Evolutionary conservation across 805 yeast genomes (phyloP).

Genomic region (Ogataea glucozyma): DNA sequence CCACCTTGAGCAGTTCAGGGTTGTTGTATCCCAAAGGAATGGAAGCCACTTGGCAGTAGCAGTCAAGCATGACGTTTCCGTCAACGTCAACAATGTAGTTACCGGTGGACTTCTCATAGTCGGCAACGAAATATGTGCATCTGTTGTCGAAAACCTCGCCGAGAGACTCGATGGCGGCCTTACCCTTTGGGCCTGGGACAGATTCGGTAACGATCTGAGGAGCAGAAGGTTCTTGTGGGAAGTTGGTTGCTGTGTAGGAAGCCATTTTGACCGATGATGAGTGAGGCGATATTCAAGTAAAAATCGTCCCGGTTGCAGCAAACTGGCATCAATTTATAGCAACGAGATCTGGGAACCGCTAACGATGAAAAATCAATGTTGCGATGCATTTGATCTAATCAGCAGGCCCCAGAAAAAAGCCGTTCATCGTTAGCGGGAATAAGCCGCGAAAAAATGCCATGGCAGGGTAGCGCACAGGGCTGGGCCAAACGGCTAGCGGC

Average conservation of each 20-base stretch:
- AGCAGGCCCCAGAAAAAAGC: not conserved
- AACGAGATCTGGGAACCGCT: slow-evolving; percentile 3
- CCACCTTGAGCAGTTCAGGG: slow-evolving; percentile 69
- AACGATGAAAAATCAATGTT: slow-evolving; percentile 1
- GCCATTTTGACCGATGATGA: slow-evolving; percentile 7
- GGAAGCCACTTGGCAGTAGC: slow-evolving; percentile 82
- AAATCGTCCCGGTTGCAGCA: too few relatives aligned
- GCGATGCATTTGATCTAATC: not conserved
- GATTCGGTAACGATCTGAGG: slow-evolving; percentile 61
- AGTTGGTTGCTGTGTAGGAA: slow-evolving; percentile 56
- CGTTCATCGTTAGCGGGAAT: slow-evolving; percentile 2
- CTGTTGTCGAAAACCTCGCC: slow-evolving; percentile 67
- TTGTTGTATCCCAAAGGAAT: slow-evolving; percentile 85
- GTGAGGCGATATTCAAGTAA: too few relatives aligned
- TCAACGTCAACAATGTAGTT: slow-evolving; percentile 81
- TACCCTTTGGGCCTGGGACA: slow-evolving; percentile 78
- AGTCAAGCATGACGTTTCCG: slow-evolving; percentile 73
- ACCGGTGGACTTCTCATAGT: slow-evolving; percentile 72
- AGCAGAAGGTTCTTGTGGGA: slow-evolving; percentile 76
- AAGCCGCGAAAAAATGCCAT: not conserved
- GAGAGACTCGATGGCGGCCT: slow-evolving; percentile 52
- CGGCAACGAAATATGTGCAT: slow-evolving; percentile 74
- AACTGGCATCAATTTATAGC: slow-evolving; percentile 1
- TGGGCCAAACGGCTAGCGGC: not conserved
- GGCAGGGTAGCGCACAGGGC: not conserved